Evolutionary conservation across 257 asterid genomes (phyloP), one percentile per base, ranked within the genome.

Genomic region (Gynochthodes officinalis): DNA sequence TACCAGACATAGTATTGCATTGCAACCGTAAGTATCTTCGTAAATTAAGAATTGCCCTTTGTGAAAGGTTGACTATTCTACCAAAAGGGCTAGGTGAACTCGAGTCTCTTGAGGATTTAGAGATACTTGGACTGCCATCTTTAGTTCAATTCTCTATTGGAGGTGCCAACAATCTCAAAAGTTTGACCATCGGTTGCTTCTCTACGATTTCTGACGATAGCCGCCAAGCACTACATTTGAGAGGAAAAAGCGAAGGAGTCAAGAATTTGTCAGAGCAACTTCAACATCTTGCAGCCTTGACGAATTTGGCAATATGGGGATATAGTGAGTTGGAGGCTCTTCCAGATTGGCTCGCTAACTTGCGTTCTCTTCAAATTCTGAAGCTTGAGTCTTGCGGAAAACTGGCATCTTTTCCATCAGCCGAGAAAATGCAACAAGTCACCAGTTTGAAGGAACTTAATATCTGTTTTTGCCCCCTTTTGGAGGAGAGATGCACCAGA

Each of bases 311-410:
- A 8, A 63, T 76, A 64, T 21, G 12, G 3, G 69, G 73, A 37
- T 76, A 70, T 19, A n/a, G 60, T 14, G 76, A 40, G 10, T 25
- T 76, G 64, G 53, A 70, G 69, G 23, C 35, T 64, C 73, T 77
- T 32, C 81, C 81, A 8, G 77, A 58, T 2, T 77, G 77, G 74
- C 13, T 71, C 6, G 61, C 58, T 46, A 25, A 71, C 15, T 35
- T 71, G 14, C 53, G 18, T 27, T 44, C 65, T 44, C 72, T 76
- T 53, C 72, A 53, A 7, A 64, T 35, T 7, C 21, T 70, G 7
- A n/a, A 40, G 10, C 27, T 70, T 28, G 54, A 40, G 49, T 4
- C 0, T 7, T 64, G 72, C 32, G 25, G 49, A 28, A 77, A 48
- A 23, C 71, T 70, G 6, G 54, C 3, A 71, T 21, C 30, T 40